Percentiles rank a stretch among this genome's conserved stretches.
Evolutionary conservation across 2,329 filamentous ascomycete species (phyloP).

Genomic region (Aphanocladium album): DNA sequence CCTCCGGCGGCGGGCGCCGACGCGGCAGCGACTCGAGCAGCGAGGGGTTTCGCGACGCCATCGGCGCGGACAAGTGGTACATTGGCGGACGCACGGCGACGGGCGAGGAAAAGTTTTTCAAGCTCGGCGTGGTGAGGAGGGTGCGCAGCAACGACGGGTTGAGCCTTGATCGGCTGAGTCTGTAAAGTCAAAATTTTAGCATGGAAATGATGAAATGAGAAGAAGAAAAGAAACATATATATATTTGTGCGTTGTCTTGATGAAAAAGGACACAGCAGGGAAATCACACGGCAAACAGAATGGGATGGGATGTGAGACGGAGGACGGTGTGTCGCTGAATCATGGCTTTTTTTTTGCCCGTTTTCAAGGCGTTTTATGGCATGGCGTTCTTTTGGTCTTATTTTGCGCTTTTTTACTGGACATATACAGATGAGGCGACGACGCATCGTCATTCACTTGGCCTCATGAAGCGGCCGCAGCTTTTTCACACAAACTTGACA

Average conservation of each 20-base stretch:
- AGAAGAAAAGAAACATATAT: neutral
- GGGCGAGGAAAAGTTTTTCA: conserved; percentile 79
- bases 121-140: conserved; percentile 68
- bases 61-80: conserved; percentile 74
- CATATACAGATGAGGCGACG: conserved; percentile 2
- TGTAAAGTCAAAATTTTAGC: no score
- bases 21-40: conserved; percentile 70
- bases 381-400: neutral
- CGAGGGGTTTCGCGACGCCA: conserved; percentile 69
- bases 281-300: neutral
- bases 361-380: neutral
- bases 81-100: conserved; percentile 70
- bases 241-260: no score
- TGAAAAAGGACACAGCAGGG: neutral
- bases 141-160: conserved; percentile 69
- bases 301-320: no score
- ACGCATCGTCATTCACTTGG: neutral
- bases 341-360: no score
- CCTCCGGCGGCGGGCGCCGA: conserved; percentile 35
- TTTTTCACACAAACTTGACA: neutral
- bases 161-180: conserved; percentile 68
- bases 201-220: neutral
- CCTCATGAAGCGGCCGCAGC: neutral
- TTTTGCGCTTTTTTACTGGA: neutral
- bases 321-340: no score